A percentile compares a stretch with the other conserved stretches of the same genome.
Conservation (phyloP, 768 basidiomycete genomes). For the Peribolospora kevripleyi region DNA sequence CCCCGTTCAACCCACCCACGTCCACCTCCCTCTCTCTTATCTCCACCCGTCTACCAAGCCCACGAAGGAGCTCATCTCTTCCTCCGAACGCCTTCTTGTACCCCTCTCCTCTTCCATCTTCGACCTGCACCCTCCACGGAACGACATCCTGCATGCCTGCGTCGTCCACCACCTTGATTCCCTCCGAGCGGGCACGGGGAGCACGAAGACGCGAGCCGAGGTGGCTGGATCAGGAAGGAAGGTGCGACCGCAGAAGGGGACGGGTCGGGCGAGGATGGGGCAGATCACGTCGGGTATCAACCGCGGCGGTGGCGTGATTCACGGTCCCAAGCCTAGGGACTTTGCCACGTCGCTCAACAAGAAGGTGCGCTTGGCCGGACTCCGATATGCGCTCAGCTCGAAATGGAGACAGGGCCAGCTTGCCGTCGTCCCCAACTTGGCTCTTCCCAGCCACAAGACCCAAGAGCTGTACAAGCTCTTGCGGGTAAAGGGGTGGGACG, state of each 20-base stretch:
- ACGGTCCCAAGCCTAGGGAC: slow-evolving; percentile 63
- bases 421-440: slow-evolving; percentile 45
- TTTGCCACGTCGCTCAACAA: slow-evolving; percentile 79
- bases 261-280: slow-evolving; percentile 68
- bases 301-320: slow-evolving; percentile 74
- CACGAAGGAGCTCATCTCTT: not conserved
- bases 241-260: slow-evolving; percentile 74
- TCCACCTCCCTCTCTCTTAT: slow-evolving; percentile 11
- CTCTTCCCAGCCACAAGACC: slow-evolving; percentile 52
- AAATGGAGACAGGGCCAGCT: slow-evolving; percentile 52
- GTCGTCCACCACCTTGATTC: slow-evolving; percentile 67
- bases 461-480: slow-evolving; percentile 39
- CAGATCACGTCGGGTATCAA: slow-evolving; percentile 68
- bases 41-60: slow-evolving; percentile 5
- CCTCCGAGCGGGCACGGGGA: slow-evolving; percentile 74
- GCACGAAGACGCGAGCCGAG: slow-evolving; percentile 73
- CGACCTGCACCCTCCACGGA: slow-evolving; percentile 49
- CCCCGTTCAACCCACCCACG: not conserved
- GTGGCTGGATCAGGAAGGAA: slow-evolving; percentile 74
- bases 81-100: slow-evolving; percentile 12
- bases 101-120: slow-evolving; percentile 37
- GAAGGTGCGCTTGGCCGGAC: slow-evolving; percentile 77
- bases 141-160: slow-evolving; percentile 80
- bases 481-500: slow-evolving; percentile 38
- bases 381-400: slow-evolving; percentile 65